A percentile compares a stretch with the other conserved stretches of the same genome.
These are phyloP conservation scores for Sindora glabra DNA, from an alignment of 306 rosid genomes.

Conservation along the genomic window DNA sequence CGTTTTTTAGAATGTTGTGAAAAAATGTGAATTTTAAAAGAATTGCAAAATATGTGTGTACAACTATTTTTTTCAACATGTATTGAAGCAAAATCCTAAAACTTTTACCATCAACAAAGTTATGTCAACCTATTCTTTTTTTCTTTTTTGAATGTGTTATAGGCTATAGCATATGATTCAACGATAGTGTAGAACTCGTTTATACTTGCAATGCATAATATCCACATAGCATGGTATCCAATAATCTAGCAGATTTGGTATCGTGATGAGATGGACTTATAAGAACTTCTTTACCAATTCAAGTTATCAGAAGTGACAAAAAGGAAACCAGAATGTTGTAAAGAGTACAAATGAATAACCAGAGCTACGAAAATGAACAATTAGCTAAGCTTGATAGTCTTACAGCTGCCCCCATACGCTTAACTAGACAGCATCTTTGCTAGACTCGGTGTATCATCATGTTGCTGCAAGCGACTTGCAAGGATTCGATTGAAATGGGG, in stretches of 20 bases:
- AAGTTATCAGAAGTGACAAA: not conserved
- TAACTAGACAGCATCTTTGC: conserved; percentile 63
- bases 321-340: not conserved
- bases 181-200: no score
- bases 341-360: not conserved
- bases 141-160: no score
- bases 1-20: no score
- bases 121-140: no score
- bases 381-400: conserved; percentile 22
- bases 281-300: not conserved
- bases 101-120: no score
- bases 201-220: not conserved
- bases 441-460: conserved; percentile 46
- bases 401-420: conserved; percentile 90
- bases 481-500: conserved; percentile 58
- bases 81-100: no score
- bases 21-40: no score
- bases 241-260: not conserved
- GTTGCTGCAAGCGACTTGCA: conserved; percentile 53
- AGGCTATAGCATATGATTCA: no score
- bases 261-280: no score
- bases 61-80: no score
- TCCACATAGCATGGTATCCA: not conserved
- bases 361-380: conserved; percentile 13
- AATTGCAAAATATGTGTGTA: no score